Base-by-base conservation (phyloP, 2,329 filamentous ascomycete genomes). In the Talaromyces sp. region DNA sequence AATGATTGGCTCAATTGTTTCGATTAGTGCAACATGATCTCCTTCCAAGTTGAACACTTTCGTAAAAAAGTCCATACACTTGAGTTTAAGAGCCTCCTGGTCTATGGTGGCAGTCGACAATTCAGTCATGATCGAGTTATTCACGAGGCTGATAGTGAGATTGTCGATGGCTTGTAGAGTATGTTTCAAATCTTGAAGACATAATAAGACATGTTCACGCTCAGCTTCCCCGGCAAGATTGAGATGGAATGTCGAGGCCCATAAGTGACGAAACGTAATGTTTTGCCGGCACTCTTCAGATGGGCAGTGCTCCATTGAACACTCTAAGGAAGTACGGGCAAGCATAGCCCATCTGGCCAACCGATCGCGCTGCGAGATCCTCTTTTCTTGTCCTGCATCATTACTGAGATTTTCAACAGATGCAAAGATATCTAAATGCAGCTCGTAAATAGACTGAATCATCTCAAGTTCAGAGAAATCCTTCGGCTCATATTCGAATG, bases 11-110 rank as follows among this genome's bases (percentile, higher is more conserved):
- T 99, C 94, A 32, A 99, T 77, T 24, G 87, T 94, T 65, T 97
- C 91, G 53, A 99, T 97, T 17, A 97, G 85, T 4, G 87, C 82
- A 11, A 93, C 83, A 0, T 93, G 90, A 61, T 97, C 87, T 42
- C 87, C 83, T 52, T 94, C 88, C 33, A 91, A 86, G 54, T 90
- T 88, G 68, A 97, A 97, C 0, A 99, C 83, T 33, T 87, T 90
- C 46, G 91, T 81, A 72, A 99, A 97, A 70, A 97, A 97, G 67
- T 97, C 93, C 84, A 96, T 94, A 0, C 93, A 97, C 13, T 90
- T 96, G 30, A 97, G 81, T 64, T 92, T 91, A 11, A 90, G 93
- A 22, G 97, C 88, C 68, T 99, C 93, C 49, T 91, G 86, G 57
- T 97, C 92, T 7, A 94, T 87, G 0, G 91, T 90, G n/a, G 83